Percentiles rank a stretch among this genome's conserved stretches.
These are phyloP conservation scores for Geranium rotundifolium DNA, from an alignment of 345 rosid species.

Conservation along the genomic window DNA sequence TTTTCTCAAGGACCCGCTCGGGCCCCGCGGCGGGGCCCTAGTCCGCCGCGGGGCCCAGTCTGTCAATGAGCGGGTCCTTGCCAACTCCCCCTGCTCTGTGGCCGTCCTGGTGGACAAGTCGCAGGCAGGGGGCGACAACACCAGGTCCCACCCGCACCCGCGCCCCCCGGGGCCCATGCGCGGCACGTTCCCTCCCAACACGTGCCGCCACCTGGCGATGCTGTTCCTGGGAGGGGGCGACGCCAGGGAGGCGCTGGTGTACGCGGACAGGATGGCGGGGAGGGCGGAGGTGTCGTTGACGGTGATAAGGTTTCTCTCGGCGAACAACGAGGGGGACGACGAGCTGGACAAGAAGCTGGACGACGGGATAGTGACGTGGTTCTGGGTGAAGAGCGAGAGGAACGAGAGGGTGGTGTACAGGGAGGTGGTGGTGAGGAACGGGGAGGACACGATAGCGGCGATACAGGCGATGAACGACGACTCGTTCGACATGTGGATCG, in stretches of 20 bases:
- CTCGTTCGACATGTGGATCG: slow-evolving; percentile 54
- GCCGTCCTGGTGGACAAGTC: slow-evolving; percentile 46
- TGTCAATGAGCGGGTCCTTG: slow-evolving; percentile 29
- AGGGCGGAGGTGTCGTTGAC: slow-evolving; percentile 35
- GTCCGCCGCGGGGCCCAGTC: slow-evolving; percentile 17
- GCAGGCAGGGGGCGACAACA: background rate
- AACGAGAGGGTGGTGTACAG: slow-evolving; percentile 44
- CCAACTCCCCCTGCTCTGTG: slow-evolving; percentile 65
- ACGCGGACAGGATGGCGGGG: slow-evolving; percentile 40
- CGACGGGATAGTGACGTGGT: slow-evolving; percentile 71
- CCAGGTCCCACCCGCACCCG: too few species aligned
- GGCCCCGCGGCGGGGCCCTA: slow-evolving; percentile 15
- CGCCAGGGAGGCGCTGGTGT: slow-evolving; percentile 53
- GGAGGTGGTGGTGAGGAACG: slow-evolving; percentile 54
- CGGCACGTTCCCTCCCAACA: background rate
- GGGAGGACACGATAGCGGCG: slow-evolving; percentile 54
- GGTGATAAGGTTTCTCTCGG: slow-evolving; percentile 44
- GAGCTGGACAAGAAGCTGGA: slow-evolving; percentile 65
- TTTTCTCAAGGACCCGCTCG: slow-evolving; percentile 23
- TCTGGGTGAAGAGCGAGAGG: slow-evolving; percentile 57
- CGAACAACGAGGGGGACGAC: slow-evolving; percentile 38
- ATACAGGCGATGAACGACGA: slow-evolving; percentile 41
- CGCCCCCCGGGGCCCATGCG: background rate
- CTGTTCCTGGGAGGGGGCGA: slow-evolving; percentile 74
- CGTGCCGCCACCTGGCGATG: slow-evolving; percentile 21